Evolutionary conservation across 495 filamentous ascomycete genomes (phyloP).

Genomic region (Aspergillus coremiiformis): DNA sequence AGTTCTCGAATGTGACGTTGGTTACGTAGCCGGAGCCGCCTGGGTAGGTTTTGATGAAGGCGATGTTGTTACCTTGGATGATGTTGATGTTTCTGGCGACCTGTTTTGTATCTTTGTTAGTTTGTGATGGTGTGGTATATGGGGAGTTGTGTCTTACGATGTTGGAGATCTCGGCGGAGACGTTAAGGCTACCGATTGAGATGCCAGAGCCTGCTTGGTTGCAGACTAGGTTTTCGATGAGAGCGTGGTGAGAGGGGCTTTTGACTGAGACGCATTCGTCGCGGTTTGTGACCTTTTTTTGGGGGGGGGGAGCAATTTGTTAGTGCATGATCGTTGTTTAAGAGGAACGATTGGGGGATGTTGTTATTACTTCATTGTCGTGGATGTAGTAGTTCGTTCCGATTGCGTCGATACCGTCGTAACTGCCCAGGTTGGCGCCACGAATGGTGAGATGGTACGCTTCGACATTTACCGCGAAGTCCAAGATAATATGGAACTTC

Average conservation of each 20-base stretch:
- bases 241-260: slow-evolving; percentile 34
- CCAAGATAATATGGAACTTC: slow-evolving; percentile 36
- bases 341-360: neutral
- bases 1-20: slow-evolving; percentile 45
- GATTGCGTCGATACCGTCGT: slow-evolving; percentile 39
- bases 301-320: neutral
- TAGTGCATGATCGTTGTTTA: neutral
- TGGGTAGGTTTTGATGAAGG: slow-evolving; percentile 51
- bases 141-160: slow-evolving; percentile 10
- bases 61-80: slow-evolving; percentile 43
- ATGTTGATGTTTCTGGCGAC: slow-evolving; percentile 33
- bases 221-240: slow-evolving; percentile 44
- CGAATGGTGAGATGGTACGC: slow-evolving; percentile 40
- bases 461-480: slow-evolving; percentile 36
- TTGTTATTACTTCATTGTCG: slow-evolving; percentile 39
- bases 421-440: slow-evolving; percentile 34
- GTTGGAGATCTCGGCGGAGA: slow-evolving; percentile 21
- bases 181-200: slow-evolving; percentile 37
- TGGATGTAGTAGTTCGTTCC: slow-evolving; percentile 40
- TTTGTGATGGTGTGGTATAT: neutral
- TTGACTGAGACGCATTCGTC: slow-evolving; percentile 44
- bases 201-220: slow-evolving; percentile 42
- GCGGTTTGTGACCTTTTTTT: slow-evolving; percentile 31
- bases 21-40: slow-evolving; percentile 48
- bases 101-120: slow-evolving; percentile 11